phyloP scores from a whole-genome alignment of 2,329 filamentous ascomycete species.

The Pseudocercospora musae region DNA sequence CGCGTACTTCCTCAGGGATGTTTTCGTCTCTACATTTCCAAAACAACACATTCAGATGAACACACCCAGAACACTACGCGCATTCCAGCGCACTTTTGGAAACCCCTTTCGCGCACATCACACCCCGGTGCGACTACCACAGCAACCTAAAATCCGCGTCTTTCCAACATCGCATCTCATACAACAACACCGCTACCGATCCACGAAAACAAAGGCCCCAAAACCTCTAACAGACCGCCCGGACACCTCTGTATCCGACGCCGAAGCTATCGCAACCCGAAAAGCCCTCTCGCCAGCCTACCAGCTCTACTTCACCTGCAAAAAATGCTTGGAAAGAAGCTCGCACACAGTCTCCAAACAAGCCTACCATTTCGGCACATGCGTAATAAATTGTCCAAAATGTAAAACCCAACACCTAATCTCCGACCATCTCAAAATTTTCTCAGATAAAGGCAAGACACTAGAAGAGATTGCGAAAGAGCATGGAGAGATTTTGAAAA shows the following conservation, averaged over 20 bases:
- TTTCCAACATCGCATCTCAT: slow-evolving; percentile 9
- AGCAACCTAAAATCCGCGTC: slow-evolving; percentile 17
- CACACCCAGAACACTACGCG: slow-evolving; percentile 33
- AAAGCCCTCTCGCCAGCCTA: slow-evolving; percentile 64
- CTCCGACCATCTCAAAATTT: slow-evolving; percentile 82
- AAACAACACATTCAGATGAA: slow-evolving; percentile 8
- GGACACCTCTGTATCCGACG: slow-evolving; percentile 19
- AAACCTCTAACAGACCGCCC: slow-evolving; percentile 32
- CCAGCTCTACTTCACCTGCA: slow-evolving; percentile 87
- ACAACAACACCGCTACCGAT: slow-evolving; percentile 8
- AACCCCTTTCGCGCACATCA: slow-evolving; percentile 37
- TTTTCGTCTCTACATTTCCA: not conserved
- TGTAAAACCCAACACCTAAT: slow-evolving; percentile 91
- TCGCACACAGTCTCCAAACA: slow-evolving; percentile 86
- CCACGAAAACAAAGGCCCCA: slow-evolving; percentile 6
- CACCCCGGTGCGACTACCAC: slow-evolving; percentile 7
- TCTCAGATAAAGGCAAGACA: slow-evolving; percentile 66
- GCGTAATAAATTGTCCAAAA: slow-evolving; percentile 80
- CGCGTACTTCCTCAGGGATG: not conserved
- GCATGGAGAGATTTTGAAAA: slow-evolving; percentile 70
- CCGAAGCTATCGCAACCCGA: slow-evolving; percentile 38
- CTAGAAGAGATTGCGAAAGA: slow-evolving; percentile 75
- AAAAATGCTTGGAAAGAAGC: slow-evolving; percentile 70
- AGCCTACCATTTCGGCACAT: slow-evolving; percentile 86
- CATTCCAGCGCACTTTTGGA: slow-evolving; percentile 28